A percentile compares a stretch with the other conserved stretches of the same genome.
Conservation (phyloP, 2,329 filamentous ascomycete genomes). For the Claviceps lovelessii region DNA sequence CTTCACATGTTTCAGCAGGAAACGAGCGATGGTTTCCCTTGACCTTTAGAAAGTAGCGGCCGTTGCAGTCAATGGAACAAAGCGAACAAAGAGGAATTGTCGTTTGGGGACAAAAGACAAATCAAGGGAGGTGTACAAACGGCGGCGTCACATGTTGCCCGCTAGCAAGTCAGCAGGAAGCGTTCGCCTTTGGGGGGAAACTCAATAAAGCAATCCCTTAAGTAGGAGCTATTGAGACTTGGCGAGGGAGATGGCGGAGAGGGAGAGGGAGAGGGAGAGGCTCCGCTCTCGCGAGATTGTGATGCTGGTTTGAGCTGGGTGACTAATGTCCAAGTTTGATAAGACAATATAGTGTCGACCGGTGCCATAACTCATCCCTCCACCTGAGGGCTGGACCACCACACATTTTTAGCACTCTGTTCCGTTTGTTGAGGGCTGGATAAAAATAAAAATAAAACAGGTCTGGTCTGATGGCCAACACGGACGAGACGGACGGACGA, state of each 20-base stretch:
- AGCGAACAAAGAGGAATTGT: background rate
- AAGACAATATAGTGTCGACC: background rate
- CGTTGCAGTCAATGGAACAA: background rate
- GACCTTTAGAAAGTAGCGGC: background rate
- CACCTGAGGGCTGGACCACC: background rate
- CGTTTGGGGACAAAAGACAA: background rate
- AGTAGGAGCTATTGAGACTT: background rate
- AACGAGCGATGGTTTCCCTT: background rate
- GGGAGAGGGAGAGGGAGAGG: background rate
- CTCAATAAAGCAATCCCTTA: background rate
- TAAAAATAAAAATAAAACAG: background rate
- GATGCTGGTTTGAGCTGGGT: background rate
- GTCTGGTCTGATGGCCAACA: no score
- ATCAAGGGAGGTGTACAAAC: background rate
- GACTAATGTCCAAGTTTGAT: background rate
- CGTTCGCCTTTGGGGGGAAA: background rate
- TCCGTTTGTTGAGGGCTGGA: background rate
- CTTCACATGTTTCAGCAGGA: background rate
- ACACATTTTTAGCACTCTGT: background rate
- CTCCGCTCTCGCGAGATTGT: background rate
- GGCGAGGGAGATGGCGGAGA: background rate
- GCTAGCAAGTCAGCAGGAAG: background rate
- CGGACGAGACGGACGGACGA: background rate
- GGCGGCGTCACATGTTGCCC: background rate
- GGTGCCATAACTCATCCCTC: background rate